Conservation (phyloP, 225 moss, liverwort and hornwort species). For the Marchantia paleacea region DNA sequence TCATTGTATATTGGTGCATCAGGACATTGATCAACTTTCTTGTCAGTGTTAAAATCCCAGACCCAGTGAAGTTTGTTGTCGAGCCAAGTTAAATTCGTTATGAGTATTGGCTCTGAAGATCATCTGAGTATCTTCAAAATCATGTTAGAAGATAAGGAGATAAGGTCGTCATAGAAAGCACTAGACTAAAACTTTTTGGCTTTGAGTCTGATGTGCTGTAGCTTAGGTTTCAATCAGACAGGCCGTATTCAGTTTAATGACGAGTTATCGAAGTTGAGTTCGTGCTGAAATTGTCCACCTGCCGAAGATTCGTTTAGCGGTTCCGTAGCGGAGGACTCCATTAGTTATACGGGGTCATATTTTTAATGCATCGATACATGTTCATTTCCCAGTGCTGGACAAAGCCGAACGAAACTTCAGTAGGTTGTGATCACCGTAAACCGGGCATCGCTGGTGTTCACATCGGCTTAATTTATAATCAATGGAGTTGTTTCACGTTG, state of each 20-base stretch:
- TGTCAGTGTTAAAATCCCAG: not conserved
- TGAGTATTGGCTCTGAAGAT: not conserved
- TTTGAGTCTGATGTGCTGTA: not conserved
- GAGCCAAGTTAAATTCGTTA: not conserved
- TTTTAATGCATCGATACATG: not conserved
- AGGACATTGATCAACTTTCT: not conserved
- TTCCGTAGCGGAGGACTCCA: not conserved
- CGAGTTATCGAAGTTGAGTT: not conserved
- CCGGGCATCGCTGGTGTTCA: not conserved
- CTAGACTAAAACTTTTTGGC: not conserved
- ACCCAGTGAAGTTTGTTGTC: not conserved
- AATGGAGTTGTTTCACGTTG: not conserved
- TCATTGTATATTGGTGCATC: not conserved
- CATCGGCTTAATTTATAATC: not conserved
- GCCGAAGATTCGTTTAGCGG: not conserved
- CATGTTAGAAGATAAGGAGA: not conserved
- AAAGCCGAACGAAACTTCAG: not conserved
- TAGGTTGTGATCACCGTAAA: not conserved
- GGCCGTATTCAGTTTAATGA: not conserved
- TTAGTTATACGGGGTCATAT: not conserved
- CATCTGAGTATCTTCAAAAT: not conserved
- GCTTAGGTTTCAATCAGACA: not conserved
- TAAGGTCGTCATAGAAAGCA: not conserved
- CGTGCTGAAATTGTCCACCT: not conserved
- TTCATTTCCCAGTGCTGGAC: not conserved